These are phyloP conservation scores for Annona cherimola DNA, from an alignment of 164 flowering plant genomes.

Conservation along the genomic window DNA sequence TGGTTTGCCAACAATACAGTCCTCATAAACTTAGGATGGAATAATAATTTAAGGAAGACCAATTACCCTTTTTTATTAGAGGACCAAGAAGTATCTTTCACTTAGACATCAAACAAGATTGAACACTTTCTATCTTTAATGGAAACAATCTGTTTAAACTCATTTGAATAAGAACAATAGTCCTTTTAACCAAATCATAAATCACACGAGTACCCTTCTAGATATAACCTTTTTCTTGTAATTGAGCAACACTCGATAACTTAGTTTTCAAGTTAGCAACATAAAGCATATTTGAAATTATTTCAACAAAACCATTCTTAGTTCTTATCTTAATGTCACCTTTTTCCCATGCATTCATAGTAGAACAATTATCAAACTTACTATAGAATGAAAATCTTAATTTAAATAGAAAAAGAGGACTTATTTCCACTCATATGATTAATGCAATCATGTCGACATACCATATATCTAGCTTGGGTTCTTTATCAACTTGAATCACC, in stretches of 20 bases:
- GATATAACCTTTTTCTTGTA: neutral
- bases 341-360: constrained; percentile 18
- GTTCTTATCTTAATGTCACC: constrained; percentile 21
- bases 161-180: constrained; percentile 11
- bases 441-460: neutral
- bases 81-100: constrained; percentile 6
- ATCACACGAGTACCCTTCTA: constrained; percentile 7
- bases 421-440: constrained; percentile 9
- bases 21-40: constrained; percentile 2
- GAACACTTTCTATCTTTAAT: constrained; percentile 12
- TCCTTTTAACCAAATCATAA: constrained; percentile 12
- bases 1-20: neutral
- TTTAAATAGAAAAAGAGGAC: neutral
- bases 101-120: constrained; percentile 4
- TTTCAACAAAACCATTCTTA: constrained; percentile 19
- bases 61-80: constrained; percentile 3
- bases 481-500: neutral
- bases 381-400: constrained; percentile 11
- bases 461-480: neutral
- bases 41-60: constrained; percentile 1
- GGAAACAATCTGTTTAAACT: constrained; percentile 23
- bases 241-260: neutral
- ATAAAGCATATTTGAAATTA: constrained; percentile 15
- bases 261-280: constrained; percentile 10
- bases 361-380: constrained; percentile 20